phyloP scores from a whole-genome alignment of 257 asterid genomes.

The Primulina huaijiensis region DNA sequence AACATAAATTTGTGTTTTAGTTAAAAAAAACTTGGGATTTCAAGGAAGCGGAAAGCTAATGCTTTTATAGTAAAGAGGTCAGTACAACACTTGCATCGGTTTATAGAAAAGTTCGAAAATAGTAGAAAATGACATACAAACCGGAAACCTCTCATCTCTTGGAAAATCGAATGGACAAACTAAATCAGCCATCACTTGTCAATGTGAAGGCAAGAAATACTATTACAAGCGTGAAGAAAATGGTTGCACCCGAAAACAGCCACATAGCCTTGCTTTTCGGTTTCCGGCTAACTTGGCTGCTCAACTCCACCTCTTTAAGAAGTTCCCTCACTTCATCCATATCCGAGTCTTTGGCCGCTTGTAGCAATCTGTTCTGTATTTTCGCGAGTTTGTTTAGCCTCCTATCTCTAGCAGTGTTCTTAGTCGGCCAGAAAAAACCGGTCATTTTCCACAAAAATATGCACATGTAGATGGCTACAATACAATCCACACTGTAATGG shows the following conservation, averaged over 20 bases:
- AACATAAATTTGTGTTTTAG: too few relatives aligned
- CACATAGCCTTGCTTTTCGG: conserved; percentile 49
- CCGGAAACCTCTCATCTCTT: too few relatives aligned
- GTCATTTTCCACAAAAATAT: conserved; percentile 84
- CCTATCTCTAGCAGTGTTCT: conserved; percentile 36
- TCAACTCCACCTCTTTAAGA: conserved; percentile 57
- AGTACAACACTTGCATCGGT: not conserved
- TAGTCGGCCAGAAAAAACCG: conserved; percentile 70
- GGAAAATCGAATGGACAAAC: not conserved
- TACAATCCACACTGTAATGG: conserved; percentile 86
- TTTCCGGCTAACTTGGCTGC: conserved; percentile 39
- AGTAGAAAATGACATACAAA: not conserved
- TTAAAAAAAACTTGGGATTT: not conserved
- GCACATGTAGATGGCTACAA: conserved; percentile 91
- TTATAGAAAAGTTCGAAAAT: too few relatives aligned
- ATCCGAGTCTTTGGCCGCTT: conserved; percentile 89
- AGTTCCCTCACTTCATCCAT: conserved; percentile 65
- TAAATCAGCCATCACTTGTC: conserved; percentile 72
- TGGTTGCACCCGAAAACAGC: conserved; percentile 75
- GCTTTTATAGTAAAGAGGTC: not conserved
- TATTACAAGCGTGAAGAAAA: conserved; percentile 50
- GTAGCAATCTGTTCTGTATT: conserved; percentile 54
- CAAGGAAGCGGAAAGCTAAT: too few relatives aligned
- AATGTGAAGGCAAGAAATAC: conserved; percentile 63
- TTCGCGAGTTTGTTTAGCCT: conserved; percentile 62